phyloP scores from a whole-genome alignment of 148 eudicot genomes.

The Rhododendron simsii region DNA sequence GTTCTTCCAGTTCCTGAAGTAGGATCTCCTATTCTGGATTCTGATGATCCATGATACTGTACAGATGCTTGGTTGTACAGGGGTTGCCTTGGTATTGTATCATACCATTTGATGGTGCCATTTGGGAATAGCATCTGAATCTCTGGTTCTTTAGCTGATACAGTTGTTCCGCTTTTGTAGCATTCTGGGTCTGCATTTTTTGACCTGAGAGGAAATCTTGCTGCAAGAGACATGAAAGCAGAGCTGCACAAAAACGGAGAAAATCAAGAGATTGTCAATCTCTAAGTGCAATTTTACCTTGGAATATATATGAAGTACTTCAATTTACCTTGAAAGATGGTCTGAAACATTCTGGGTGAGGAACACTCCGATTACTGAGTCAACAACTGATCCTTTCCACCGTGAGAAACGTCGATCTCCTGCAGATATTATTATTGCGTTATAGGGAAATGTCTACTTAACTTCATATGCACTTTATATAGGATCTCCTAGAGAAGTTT shows the following conservation, averaged over 20 bases:
- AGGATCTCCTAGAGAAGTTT: background rate
- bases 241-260: conserved; percentile 36
- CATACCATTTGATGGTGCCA: conserved; percentile 16
- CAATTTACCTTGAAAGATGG: conserved; percentile 54
- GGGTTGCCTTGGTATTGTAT: conserved; percentile 14
- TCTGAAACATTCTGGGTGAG: conserved; percentile 67
- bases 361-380: conserved; percentile 59
- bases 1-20: conserved; percentile 2
- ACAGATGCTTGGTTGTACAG: conserved; percentile 3
- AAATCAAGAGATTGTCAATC: background rate
- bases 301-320: background rate
- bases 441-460: background rate
- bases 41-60: conserved; percentile 10
- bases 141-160: conserved; percentile 29
- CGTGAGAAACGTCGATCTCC: conserved; percentile 57
- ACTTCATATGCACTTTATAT: conserved; percentile 9
- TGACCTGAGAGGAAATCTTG: conserved; percentile 36
- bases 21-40: conserved; percentile 11
- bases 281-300: background rate
- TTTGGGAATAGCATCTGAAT: conserved; percentile 26
- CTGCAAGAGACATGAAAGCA: conserved; percentile 60
- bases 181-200: conserved; percentile 13
- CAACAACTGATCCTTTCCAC: conserved; percentile 72
- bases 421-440: conserved; percentile 10
- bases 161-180: conserved; percentile 14